phyloP scores from a whole-genome alignment of 805 yeast genomes.

The Torulaspora microellipsoides region DNA sequence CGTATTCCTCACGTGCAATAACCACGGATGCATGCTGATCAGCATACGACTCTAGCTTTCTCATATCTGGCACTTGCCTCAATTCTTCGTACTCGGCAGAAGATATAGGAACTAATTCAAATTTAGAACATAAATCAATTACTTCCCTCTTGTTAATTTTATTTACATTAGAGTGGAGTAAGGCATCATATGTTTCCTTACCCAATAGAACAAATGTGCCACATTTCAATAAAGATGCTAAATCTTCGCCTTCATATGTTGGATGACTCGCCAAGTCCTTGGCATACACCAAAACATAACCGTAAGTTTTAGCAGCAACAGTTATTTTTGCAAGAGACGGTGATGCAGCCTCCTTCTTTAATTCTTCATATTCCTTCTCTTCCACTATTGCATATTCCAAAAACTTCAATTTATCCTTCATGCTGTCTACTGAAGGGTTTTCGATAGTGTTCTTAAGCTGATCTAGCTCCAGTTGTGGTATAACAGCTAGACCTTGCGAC shows the following conservation, averaged over 20 bases:
- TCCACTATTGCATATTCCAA: constrained; percentile 16
- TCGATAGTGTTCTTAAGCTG: constrained; percentile 18
- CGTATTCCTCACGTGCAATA: constrained; percentile 30
- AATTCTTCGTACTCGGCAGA: constrained; percentile 26
- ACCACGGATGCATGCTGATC: constrained; percentile 20
- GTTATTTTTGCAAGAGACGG: constrained; percentile 19
- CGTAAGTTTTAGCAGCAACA: constrained; percentile 7
- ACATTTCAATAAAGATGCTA: neutral
- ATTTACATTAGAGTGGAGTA: constrained; percentile 6
- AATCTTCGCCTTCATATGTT: neutral
- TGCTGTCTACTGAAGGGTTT: constrained; percentile 21
- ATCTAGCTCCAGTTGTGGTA: constrained; percentile 20
- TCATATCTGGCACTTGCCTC: constrained; percentile 7
- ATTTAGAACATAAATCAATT: constrained; percentile 16
- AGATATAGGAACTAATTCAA: constrained; percentile 22
- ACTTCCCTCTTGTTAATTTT: constrained; percentile 19
- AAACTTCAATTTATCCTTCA: constrained; percentile 19
- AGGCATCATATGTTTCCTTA: constrained; percentile 8
- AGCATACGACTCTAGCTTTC: constrained; percentile 25
- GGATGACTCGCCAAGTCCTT: neutral
- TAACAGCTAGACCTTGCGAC: neutral
- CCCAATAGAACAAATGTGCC: constrained; percentile 10
- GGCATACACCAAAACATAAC: constrained; percentile 5
- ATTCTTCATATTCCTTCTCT: constrained; percentile 6
- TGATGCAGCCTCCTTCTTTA: constrained; percentile 5